Conservation (phyloP, 2,329 filamentous ascomycete genomes). For the Dactylonectria estremocensis region DNA sequence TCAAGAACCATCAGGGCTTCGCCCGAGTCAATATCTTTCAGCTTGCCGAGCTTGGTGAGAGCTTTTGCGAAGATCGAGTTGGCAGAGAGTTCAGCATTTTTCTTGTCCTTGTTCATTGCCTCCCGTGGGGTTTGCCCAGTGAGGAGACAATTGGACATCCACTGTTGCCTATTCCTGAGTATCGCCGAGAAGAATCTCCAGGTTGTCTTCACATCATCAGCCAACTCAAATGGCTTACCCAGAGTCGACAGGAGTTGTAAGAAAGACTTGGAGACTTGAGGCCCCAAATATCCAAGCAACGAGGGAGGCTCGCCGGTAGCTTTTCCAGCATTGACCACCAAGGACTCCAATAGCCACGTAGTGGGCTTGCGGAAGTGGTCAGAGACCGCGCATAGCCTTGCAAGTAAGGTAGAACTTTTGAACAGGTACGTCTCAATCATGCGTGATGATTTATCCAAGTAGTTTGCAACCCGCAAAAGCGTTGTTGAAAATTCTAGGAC, state of each 20-base stretch:
- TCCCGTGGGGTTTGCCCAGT: constrained; percentile 90
- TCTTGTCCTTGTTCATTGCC: constrained; percentile 72
- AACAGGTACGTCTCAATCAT: constrained; percentile 85
- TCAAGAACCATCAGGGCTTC: constrained; percentile 84
- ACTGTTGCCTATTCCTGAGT: constrained; percentile 91
- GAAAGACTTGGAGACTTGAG: constrained; percentile 87
- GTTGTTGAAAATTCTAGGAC: constrained; percentile 78
- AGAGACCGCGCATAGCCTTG: constrained; percentile 81
- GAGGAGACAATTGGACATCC: constrained; percentile 94
- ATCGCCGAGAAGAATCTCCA: constrained; percentile 92
- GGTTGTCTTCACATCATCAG: constrained; percentile 75
- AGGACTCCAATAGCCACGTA: constrained; percentile 78
- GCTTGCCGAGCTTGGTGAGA: constrained; percentile 76
- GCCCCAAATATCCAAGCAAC: constrained; percentile 89
- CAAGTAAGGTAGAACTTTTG: constrained; percentile 82
- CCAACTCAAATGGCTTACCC: constrained; percentile 80
- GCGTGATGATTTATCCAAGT: constrained; percentile 74
- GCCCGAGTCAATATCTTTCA: constrained; percentile 74
- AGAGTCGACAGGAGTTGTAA: constrained; percentile 83
- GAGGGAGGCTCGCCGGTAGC: constrained; percentile 86
- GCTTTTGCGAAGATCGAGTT: constrained; percentile 83
- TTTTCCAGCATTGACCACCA: constrained; percentile 80
- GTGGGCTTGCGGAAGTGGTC: constrained; percentile 77
- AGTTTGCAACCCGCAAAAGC: constrained; percentile 78
- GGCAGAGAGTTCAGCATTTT: constrained; percentile 63